Base-by-base conservation (phyloP, 345 rosid species). In the Lenwebbia sp. region DNA sequence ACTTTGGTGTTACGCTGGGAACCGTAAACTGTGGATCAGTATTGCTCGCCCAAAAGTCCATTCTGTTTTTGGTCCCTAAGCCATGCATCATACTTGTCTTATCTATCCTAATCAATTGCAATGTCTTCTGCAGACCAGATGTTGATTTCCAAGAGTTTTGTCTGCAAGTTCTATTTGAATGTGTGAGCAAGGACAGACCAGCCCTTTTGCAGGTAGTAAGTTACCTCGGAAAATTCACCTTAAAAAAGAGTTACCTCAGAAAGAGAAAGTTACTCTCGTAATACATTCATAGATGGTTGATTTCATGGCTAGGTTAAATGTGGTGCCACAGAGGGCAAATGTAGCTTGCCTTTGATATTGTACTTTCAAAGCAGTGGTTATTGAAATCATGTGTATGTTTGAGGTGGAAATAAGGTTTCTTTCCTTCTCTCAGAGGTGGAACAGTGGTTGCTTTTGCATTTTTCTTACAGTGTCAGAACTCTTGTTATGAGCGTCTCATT, bases 161-260 rank as follows among this genome's bases (percentile, higher is more conserved):
- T 89, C 89, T 96, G 87, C 99, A 96, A 94, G 96, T 97, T 83
- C 87, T 97, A 87, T 94, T 95, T 85, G 99, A 97, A 89, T 96
- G 99, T 86, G 92, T 97, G 89, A 95, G 99, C 95, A 97, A 96
- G 89, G 99, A 97, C 88, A 92, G 98, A 87, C 99, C 99, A 87
- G 95, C 98, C 57, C 98, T 97, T 84, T 87, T 97, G 85, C 99
- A 96, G 99, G 99, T 95, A 92, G 83, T 85, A 87, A 52, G 51
- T 37, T 70, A 70, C 41, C 78, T 40, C 3, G 3, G 78, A 37
- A 70, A 70, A 70, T 70, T 70, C 78, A 70, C 47, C 78, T 75
- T 82, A 54, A 53, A 23, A 87, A 82, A n/a, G 21, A 2, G 22
- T 56, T 25, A 47, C 8, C 51, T 30, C 37, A 47, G 49, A 50